Base-by-base conservation (phyloP, 2,329 filamentous ascomycete genomes). In the Colletotrichum orbiculare region DNA sequence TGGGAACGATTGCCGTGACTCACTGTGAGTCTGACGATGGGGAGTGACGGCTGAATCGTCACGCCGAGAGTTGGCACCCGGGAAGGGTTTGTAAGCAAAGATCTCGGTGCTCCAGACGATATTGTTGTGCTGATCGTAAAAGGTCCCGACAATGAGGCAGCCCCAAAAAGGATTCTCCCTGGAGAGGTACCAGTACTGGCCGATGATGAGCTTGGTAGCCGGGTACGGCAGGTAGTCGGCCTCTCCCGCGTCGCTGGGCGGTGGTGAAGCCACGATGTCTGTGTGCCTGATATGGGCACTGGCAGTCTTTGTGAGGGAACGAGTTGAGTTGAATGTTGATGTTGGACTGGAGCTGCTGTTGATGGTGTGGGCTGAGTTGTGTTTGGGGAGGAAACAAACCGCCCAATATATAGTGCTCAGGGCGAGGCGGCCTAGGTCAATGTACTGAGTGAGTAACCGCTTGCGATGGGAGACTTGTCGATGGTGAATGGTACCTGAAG, bases 51-150 rank as follows among this genome's bases (percentile, higher is more conserved):
- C 48, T 17, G 33, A 15, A 9, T 47, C 41, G 5, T 53, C 39
- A 7, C 43, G 38, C 34, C 60, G 47, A 1, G 49, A 47, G 43
- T 61, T 60, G 8, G 25, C 25, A 25, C 25, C 25, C 25, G 25
- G 25, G 25, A 25, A 25, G 25, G 46, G 60, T 34, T 67, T 60
- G 6, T 45, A 46, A 3, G 54, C 55, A 45, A 85, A 80, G 17
- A 83, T 60, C 71, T 84, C 77, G 0, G 76, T 80, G 49, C 81
- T 83, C 81, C 82, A 85, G 43, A 85, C 63, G 4, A 77, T 71
- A 39, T 71, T 73, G 46, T 78, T 76, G 9, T 77, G 59, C 2
- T 67, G 58, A 73, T 85, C 81, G 71, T 82, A 83, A 57, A 84
- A 85, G 1, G 78, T 78, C 0, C 77, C 82, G 12, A 83, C 74